Evolutionary conservation across 169 alveolate genomes (phyloP).

Genomic region (Besnoitia besnoiti): DNA sequence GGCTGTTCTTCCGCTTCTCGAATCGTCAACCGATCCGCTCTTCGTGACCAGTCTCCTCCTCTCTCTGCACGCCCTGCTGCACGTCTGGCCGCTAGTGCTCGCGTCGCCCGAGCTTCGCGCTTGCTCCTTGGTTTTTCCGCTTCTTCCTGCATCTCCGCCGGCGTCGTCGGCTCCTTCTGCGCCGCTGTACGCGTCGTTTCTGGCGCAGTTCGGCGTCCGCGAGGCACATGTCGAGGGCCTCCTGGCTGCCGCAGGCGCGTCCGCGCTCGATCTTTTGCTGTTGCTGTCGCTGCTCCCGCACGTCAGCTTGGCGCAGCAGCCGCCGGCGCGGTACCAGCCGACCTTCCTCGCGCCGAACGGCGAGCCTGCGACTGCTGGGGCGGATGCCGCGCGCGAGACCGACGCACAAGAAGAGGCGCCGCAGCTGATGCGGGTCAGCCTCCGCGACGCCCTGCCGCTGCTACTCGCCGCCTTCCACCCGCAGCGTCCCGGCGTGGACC

Average conservation of each 20-base stretch:
- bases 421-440: no score
- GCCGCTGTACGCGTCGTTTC: neutral
- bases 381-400: neutral
- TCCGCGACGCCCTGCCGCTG: neutral
- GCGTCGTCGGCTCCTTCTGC: neutral
- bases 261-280: neutral
- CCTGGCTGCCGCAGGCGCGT: neutral
- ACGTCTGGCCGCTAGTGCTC: neutral
- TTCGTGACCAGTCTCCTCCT: neutral
- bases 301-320: neutral
- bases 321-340: neutral
- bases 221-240: neutral
- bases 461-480: conserved; percentile 27
- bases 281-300: neutral
- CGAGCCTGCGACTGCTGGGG: neutral
- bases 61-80: conserved; percentile 23
- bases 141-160: neutral
- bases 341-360: neutral
- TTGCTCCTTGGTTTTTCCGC: neutral
- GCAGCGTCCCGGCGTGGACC: neutral
- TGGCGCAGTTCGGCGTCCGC: neutral
- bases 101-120: neutral
- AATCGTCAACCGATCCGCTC: neutral
- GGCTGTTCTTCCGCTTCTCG: neutral
- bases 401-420: neutral